Conservation (phyloP, 2,329 filamentous ascomycete species). For the Fusarium phyllophilum region DNA sequence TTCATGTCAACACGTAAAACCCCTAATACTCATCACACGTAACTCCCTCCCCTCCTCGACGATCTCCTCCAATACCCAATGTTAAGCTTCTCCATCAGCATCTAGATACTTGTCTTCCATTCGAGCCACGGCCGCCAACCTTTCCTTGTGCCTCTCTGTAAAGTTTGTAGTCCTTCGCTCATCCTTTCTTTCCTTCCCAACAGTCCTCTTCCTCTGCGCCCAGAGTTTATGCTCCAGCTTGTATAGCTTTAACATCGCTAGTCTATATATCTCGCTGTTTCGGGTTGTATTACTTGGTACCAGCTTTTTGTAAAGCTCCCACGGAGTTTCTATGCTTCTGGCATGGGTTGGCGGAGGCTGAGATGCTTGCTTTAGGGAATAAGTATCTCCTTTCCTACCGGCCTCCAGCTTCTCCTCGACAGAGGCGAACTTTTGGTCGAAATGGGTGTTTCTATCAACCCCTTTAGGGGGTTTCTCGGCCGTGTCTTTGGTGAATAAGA, state of each 20-base stretch:
- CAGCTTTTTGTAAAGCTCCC: not conserved
- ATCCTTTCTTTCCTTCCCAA: not conserved
- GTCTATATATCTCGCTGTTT: no score
- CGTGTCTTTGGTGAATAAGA: not conserved
- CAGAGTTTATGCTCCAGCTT: constrained; percentile 77
- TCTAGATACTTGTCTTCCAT: not conserved
- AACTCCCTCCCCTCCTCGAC: no score
- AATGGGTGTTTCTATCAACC: not conserved
- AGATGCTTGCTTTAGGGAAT: not conserved
- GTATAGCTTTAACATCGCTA: constrained; percentile 37
- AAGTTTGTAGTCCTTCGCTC: not conserved
- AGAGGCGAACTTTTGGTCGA: not conserved
- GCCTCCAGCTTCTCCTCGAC: not conserved
- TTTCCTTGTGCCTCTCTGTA: not conserved
- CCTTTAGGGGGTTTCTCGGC: not conserved
- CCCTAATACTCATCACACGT: not conserved
- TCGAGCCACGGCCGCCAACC: not conserved
- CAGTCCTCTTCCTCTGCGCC: constrained; percentile 44
- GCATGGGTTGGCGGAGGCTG: not conserved
- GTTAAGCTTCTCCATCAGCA: not conserved
- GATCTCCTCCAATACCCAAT: not conserved
- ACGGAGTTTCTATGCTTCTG: not conserved
- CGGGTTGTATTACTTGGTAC: not conserved
- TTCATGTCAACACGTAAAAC: not conserved
- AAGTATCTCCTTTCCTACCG: not conserved